phyloP scores from a whole-genome alignment of 176 grass and related monocot genomes.

The Musa schizocarpa region DNA sequence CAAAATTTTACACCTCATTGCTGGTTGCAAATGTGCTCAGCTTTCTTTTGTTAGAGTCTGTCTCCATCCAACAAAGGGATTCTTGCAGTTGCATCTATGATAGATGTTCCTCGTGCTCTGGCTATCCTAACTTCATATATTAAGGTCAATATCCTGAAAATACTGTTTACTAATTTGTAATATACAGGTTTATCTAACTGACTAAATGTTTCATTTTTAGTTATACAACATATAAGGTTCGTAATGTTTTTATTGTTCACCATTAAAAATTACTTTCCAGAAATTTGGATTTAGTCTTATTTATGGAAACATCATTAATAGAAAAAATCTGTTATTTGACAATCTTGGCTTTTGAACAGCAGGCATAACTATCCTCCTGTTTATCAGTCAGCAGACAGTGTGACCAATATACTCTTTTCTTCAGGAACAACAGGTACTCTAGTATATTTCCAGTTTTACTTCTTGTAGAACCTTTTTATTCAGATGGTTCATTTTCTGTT shows the following conservation, averaged over 20 bases:
- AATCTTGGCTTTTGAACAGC: slow-evolving; percentile 19
- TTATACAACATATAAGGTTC: no score
- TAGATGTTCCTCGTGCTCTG: neutral
- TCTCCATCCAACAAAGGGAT: neutral
- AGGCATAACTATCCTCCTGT: slow-evolving; percentile 50
- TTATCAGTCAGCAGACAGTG: slow-evolving; percentile 49
- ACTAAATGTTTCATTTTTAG: neutral
- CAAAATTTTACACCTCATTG: neutral
- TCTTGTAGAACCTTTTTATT: neutral
- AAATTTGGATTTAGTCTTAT: neutral
- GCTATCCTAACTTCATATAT: neutral
- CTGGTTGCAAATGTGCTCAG: neutral
- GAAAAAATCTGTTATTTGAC: neutral
- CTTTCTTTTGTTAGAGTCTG: neutral
- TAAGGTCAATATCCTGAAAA: neutral
- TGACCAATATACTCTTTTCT: slow-evolving; percentile 93
- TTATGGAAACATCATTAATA: neutral
- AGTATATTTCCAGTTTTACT: neutral
- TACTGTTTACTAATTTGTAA: neutral
- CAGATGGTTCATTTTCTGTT: slow-evolving; percentile 8
- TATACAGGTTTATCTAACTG: neutral
- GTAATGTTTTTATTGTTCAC: no score
- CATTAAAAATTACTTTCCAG: no score
- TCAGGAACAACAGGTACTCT: slow-evolving; percentile 88
- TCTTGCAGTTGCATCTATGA: neutral